Evolutionary conservation across 352 stramenopile species (phyloP).

Genomic region (Phytophthora syringae): DNA sequence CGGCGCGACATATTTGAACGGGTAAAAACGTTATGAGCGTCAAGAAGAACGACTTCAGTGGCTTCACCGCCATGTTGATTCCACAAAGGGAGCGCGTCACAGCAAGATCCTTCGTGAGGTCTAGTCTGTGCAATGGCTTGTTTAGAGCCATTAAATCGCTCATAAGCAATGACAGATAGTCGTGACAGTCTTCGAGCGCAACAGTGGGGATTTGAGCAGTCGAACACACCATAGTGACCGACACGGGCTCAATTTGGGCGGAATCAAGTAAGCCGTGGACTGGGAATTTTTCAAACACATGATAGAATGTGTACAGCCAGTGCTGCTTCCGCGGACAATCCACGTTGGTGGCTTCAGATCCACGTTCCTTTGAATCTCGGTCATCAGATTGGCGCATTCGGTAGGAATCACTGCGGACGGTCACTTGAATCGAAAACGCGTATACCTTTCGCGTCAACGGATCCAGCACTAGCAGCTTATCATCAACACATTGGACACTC

Average conservation of each 20-base stretch:
- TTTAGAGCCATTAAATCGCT: slow-evolving; percentile 42
- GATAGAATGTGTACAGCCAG: slow-evolving; percentile 45
- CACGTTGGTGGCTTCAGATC: slow-evolving; percentile 1
- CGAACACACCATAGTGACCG: slow-evolving; percentile 18
- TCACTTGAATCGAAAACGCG: slow-evolving; percentile 38
- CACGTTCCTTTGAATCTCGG: not conserved
- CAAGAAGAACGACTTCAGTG: slow-evolving; percentile 40
- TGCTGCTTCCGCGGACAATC: slow-evolving; percentile 32
- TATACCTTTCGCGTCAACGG: slow-evolving; percentile 26
- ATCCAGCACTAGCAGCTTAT: slow-evolving; percentile 49
- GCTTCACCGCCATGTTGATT: slow-evolving; percentile 9
- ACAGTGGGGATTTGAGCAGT: not conserved
- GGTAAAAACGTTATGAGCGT: slow-evolving; percentile 71
- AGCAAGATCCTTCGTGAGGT: slow-evolving; percentile 30
- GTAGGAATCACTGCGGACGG: slow-evolving; percentile 64
- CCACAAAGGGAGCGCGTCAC: slow-evolving; percentile 5
- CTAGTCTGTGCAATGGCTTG: slow-evolving; percentile 44
- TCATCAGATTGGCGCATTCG: slow-evolving; percentile 46
- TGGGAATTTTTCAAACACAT: slow-evolving; percentile 68
- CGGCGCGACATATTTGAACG: slow-evolving; percentile 74
- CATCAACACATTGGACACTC: slow-evolving; percentile 28
- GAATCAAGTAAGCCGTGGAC: slow-evolving; percentile 34
- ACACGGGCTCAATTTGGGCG: not conserved
- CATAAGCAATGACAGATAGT: slow-evolving; percentile 49
- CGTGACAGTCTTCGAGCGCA: slow-evolving; percentile 22